A percentile compares a stretch with the other conserved stretches of the same genome.
phyloP scores from a whole-genome alignment of 108 stramenopile species.

The Asterionellopsis glacialis region DNA sequence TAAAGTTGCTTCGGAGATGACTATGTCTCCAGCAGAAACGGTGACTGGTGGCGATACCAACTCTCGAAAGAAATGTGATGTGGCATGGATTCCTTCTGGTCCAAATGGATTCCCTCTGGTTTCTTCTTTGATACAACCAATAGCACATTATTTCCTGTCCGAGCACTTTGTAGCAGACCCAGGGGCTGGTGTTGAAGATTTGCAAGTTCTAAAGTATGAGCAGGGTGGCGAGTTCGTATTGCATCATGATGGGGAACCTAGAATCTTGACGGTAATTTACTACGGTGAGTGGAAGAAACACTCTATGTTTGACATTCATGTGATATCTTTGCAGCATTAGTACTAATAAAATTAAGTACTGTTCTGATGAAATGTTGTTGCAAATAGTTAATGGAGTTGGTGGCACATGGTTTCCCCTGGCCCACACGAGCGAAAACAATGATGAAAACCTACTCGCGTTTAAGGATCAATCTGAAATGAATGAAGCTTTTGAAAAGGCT shows the following conservation, averaged over 20 bases:
- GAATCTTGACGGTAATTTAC: conserved; percentile 49
- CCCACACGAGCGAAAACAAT: conserved; percentile 10
- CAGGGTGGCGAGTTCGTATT: conserved; percentile 38
- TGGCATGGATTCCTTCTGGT: neutral
- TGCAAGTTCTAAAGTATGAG: conserved; percentile 53
- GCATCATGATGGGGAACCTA: conserved; percentile 43
- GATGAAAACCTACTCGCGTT: neutral
- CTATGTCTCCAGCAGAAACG: conserved; percentile 20
- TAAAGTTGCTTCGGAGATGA: neutral
- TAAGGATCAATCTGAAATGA: conserved; percentile 2
- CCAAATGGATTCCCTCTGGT: conserved; percentile 7
- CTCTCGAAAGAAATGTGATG: conserved; percentile 11
- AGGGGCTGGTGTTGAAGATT: conserved; percentile 26
- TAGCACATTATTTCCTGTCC: conserved; percentile 13
- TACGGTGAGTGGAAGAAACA: conserved; percentile 9
- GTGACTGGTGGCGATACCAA: conserved; percentile 6
- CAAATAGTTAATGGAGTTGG: conserved; percentile 47
- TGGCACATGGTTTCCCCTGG: conserved; percentile 66
- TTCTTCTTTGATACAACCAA: conserved; percentile 6
- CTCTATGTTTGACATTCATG: too few relatives aligned
- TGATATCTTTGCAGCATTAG: too few relatives aligned
- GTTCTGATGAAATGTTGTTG: too few relatives aligned
- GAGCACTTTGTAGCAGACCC: conserved; percentile 6
- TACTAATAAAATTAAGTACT: too few relatives aligned
- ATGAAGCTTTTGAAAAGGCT: neutral